A percentile compares a stretch with the other conserved stretches of the same genome.
These are phyloP conservation scores for Asterochloris erici DNA, from an alignment of 139 green algal genomes.

Conservation along the genomic window DNA sequence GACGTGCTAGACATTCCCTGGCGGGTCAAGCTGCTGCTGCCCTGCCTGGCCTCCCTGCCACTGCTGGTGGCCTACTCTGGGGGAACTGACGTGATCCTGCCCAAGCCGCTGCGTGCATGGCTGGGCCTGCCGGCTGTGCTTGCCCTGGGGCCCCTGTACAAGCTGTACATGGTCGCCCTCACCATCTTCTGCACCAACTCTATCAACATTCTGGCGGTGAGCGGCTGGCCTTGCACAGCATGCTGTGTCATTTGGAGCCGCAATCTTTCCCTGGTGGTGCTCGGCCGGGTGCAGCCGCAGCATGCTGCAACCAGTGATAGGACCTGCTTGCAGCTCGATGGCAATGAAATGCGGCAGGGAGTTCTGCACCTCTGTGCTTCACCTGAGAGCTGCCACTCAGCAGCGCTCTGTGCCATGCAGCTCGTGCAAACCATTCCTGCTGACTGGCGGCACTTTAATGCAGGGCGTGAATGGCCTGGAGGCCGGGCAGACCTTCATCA, in stretches of 20 bases:
- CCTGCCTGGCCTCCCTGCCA: conserved; percentile 82
- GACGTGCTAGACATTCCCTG: conserved; percentile 99
- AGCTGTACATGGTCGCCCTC: conserved; percentile 92
- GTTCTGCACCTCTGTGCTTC: too few relatives aligned
- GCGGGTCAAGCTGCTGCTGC: conserved; percentile 93
- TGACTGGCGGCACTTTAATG: background rate
- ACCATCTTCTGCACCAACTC: conserved; percentile 97
- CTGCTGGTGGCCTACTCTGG: conserved; percentile 90
- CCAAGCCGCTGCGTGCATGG: conserved; percentile 61
- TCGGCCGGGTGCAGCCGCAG: too few relatives aligned
- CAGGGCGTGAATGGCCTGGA: conserved; percentile 93
- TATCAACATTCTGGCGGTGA: conserved; percentile 95
- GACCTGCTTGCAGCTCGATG: too few relatives aligned
- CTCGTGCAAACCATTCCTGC: background rate
- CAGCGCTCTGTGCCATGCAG: background rate
- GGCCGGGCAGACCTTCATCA: conserved; percentile 92
- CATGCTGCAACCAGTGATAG: too few relatives aligned
- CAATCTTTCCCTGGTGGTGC: too few relatives aligned
- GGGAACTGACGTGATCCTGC: conserved; percentile 72
- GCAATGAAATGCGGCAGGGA: too few relatives aligned
- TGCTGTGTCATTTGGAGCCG: too few relatives aligned
- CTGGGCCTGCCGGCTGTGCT: conserved; percentile 45
- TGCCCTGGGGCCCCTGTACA: conserved; percentile 87
- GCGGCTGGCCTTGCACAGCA: too few relatives aligned
- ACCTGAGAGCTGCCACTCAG: too few relatives aligned